Evolutionary conservation across 176 grass and related monocot species (phyloP).

Genomic region (Typha latifolia): DNA sequence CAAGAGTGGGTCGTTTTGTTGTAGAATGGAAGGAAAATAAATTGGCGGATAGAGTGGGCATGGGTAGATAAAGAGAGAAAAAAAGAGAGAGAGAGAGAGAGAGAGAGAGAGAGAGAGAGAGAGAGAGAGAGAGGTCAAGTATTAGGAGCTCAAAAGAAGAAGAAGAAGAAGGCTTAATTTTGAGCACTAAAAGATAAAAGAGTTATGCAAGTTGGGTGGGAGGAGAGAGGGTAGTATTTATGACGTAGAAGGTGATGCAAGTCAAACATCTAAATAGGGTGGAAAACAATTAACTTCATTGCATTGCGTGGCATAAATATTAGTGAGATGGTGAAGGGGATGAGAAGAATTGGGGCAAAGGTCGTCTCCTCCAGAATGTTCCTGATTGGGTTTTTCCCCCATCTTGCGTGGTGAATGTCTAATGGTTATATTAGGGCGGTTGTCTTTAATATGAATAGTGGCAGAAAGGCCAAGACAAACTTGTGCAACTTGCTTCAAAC

Average conservation of each 20-base stretch:
- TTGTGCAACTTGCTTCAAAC: slow-evolving; percentile 45
- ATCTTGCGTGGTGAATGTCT: background rate
- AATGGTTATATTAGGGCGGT: slow-evolving; percentile 24
- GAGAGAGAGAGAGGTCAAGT: background rate
- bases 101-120: background rate
- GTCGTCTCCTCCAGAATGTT: slow-evolving; percentile 31
- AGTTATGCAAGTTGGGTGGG: slow-evolving; percentile 34
- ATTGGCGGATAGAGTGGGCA: background rate
- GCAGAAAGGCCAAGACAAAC: slow-evolving; percentile 30
- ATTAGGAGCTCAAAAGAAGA: background rate
- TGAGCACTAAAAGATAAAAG: slow-evolving; percentile 34
- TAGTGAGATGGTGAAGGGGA: background rate
- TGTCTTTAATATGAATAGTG: slow-evolving; percentile 4
- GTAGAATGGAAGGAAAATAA: slow-evolving; percentile 10
- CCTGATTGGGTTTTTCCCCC: slow-evolving; percentile 19
- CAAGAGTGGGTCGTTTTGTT: slow-evolving; percentile 8
- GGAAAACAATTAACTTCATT: slow-evolving; percentile 11
- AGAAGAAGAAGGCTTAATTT: background rate
- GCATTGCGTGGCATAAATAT: background rate
- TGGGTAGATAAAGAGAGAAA: background rate
- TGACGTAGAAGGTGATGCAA: slow-evolving; percentile 45
- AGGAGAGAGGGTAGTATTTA: slow-evolving; percentile 19
- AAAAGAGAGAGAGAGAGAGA: background rate
- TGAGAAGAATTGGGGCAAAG: slow-evolving; percentile 23
- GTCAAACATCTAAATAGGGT: slow-evolving; percentile 18